Evolutionary conservation across 2,329 filamentous ascomycete species (phyloP).

Genomic region (Cladosporium sp.): DNA sequence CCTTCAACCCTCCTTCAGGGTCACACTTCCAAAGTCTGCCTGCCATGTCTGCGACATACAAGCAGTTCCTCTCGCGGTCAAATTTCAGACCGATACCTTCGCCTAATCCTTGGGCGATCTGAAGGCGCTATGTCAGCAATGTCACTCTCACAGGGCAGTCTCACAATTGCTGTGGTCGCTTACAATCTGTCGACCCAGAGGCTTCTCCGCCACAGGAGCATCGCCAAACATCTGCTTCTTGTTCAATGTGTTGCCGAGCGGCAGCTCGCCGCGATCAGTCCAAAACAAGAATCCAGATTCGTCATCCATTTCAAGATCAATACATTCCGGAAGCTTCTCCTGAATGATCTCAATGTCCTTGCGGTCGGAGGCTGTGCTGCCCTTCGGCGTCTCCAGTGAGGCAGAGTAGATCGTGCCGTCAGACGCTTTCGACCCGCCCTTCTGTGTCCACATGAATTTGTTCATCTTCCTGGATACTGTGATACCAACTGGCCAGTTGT

Average conservation of each 20-base stretch:
- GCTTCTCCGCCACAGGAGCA: slow-evolving; percentile 21
- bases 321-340: slow-evolving; percentile 53
- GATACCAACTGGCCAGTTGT: slow-evolving; percentile 49
- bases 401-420: slow-evolving; percentile 57
- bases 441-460: slow-evolving; percentile 62
- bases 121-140: slow-evolving; percentile 8
- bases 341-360: slow-evolving; percentile 46
- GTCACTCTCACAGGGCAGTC: background rate
- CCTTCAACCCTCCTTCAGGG: slow-evolving; percentile 16
- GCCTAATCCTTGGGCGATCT: slow-evolving; percentile 25
- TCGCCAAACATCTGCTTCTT: slow-evolving; percentile 27
- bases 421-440: slow-evolving; percentile 54
- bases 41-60: slow-evolving; percentile 21
- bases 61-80: slow-evolving; percentile 10
- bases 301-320: slow-evolving; percentile 59
- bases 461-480: slow-evolving; percentile 44
- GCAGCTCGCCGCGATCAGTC: slow-evolving; percentile 62
- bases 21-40: slow-evolving; percentile 20
- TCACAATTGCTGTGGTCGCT: background rate
- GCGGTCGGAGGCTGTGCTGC: slow-evolving; percentile 38
- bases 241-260: slow-evolving; percentile 57
- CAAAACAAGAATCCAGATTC: slow-evolving; percentile 53
- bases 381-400: slow-evolving; percentile 41
- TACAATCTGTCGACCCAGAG: slow-evolving; percentile 21
- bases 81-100: slow-evolving; percentile 21